These are phyloP conservation scores for Luvunga scandens DNA, from an alignment of 345 rosid genomes.

Conservation along the genomic window DNA sequence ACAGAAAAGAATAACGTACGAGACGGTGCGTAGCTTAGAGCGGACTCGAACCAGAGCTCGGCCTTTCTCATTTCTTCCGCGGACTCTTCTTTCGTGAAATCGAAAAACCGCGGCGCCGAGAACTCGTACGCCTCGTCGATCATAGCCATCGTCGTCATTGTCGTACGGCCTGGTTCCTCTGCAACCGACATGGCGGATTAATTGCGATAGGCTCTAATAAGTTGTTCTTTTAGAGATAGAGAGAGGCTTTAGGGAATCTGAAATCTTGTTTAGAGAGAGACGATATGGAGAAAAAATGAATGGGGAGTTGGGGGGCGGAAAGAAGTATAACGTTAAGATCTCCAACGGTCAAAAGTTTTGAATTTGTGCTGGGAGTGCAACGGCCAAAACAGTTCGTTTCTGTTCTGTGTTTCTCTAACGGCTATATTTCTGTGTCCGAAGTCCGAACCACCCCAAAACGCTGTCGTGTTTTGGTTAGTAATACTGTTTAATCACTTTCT, in stretches of 20 bases:
- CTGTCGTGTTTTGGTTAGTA: slow-evolving; percentile 22
- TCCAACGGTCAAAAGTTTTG: slow-evolving; percentile 69
- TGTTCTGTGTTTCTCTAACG: slow-evolving; percentile 38
- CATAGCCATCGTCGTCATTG: slow-evolving; percentile 22
- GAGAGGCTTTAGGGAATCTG: background rate
- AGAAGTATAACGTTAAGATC: slow-evolving; percentile 28
- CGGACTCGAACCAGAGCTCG: slow-evolving; percentile 83
- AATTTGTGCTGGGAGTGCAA: slow-evolving; percentile 28
- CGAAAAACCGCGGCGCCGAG: slow-evolving; percentile 87
- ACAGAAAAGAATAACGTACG: slow-evolving; percentile 48
- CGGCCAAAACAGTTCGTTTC: slow-evolving; percentile 22
- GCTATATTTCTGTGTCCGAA: slow-evolving; percentile 30
- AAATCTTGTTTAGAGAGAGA: background rate
- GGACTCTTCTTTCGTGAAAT: slow-evolving; percentile 66
- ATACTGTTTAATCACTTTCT: too few species aligned
- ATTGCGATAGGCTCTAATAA: background rate
- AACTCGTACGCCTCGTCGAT: slow-evolving; percentile 79
- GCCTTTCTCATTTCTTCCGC: slow-evolving; percentile 63
- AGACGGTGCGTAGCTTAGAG: slow-evolving; percentile 82
- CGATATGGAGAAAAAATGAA: background rate
- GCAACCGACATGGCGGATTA: slow-evolving; percentile 20
- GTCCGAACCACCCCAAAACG: slow-evolving; percentile 7
- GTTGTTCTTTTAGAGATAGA: background rate
- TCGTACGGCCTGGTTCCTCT: slow-evolving; percentile 25
- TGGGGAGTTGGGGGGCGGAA: background rate